These are phyloP conservation scores for Diutina sp. DNA, from an alignment of 1,139 yeast species.

Conservation along the genomic window DNA sequence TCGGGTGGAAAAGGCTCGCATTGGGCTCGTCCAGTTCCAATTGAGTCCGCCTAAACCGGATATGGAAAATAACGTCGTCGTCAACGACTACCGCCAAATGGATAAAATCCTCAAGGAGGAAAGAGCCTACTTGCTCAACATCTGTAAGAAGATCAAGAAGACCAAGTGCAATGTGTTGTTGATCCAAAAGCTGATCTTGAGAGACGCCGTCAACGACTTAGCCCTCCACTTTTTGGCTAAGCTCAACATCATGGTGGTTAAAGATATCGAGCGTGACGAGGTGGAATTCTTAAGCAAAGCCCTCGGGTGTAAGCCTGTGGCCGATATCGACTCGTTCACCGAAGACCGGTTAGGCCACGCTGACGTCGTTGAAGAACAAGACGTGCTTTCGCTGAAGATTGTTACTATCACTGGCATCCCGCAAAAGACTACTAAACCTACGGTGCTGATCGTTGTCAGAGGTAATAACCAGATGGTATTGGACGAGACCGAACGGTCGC, in stretches of 20 bases:
- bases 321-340: conserved; percentile 83
- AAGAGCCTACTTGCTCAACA: conserved; percentile 84
- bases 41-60: conserved; percentile 98
- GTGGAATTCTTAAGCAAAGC: conserved; percentile 87
- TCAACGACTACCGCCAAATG: conserved; percentile 97
- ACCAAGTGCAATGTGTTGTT: conserved; percentile 90
- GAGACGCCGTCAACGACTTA: conserved; percentile 96
- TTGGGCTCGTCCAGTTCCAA: conserved; percentile 91
- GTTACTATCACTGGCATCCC: conserved; percentile 80
- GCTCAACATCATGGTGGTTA: conserved; percentile 84
- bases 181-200: conserved; percentile 85
- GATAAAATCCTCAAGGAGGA: conserved; percentile 96
- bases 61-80: conserved; percentile 94
- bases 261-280: conserved; percentile 94
- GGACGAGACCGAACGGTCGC: conserved; percentile 93
- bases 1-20: conserved; percentile 84
- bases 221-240: conserved; percentile 91
- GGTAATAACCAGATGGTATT: conserved; percentile 87
- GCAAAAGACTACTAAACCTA: conserved; percentile 47
- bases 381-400: conserved; percentile 84
- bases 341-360: conserved; percentile 91
- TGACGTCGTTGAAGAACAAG: conserved; percentile 85
- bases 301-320: conserved; percentile 90
- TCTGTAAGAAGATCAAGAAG: conserved; percentile 92
- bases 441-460: conserved; percentile 84